Conservation (phyloP, 2,329 filamentous ascomycete species). For the Emergomyces orientalis region DNA sequence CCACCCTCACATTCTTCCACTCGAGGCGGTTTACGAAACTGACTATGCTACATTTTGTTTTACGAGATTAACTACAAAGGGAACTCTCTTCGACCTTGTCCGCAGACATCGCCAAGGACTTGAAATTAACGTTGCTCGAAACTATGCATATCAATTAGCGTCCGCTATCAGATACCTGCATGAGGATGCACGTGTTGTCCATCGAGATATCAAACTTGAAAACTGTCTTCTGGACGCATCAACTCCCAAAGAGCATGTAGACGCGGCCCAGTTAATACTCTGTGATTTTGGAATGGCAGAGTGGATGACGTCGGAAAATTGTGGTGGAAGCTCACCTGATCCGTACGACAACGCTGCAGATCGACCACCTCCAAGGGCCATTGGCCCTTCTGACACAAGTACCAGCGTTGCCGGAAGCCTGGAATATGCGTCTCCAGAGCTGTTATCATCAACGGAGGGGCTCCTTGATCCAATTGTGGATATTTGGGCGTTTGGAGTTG, state of each 20-base stretch:
- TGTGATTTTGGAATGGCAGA: conserved; percentile 64
- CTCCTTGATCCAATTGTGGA: conserved; percentile 48
- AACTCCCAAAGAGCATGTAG: conserved; percentile 37
- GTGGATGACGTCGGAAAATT: conserved; percentile 51
- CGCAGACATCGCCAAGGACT: conserved; percentile 48
- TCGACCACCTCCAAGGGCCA: conserved; percentile 41
- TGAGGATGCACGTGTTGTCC: conserved; percentile 56
- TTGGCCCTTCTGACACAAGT: conserved; percentile 48
- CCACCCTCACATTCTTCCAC: conserved; percentile 52
- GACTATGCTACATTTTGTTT: conserved; percentile 62
- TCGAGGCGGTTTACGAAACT: conserved; percentile 56
- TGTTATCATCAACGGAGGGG: conserved; percentile 33
- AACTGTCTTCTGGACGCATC: conserved; percentile 49
- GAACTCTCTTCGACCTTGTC: conserved; percentile 55
- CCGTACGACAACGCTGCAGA: conserved; percentile 40
- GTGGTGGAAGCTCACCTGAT: conserved; percentile 39
- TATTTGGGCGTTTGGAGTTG: conserved; percentile 58
- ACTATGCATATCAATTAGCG: conserved; percentile 55
- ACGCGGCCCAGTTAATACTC: conserved; percentile 46
- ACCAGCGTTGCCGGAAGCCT: conserved; percentile 53
- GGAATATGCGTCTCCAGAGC: conserved; percentile 44
- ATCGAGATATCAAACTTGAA: conserved; percentile 60
- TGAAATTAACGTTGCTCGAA: conserved; percentile 43
- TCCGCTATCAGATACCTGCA: conserved; percentile 57
- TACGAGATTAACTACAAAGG: conserved; percentile 54